Percentiles rank a stretch among this genome's conserved stretches.
Evolutionary conservation across 2,329 filamentous ascomycete genomes (phyloP).

Genomic region (Peltaster fructicola): DNA sequence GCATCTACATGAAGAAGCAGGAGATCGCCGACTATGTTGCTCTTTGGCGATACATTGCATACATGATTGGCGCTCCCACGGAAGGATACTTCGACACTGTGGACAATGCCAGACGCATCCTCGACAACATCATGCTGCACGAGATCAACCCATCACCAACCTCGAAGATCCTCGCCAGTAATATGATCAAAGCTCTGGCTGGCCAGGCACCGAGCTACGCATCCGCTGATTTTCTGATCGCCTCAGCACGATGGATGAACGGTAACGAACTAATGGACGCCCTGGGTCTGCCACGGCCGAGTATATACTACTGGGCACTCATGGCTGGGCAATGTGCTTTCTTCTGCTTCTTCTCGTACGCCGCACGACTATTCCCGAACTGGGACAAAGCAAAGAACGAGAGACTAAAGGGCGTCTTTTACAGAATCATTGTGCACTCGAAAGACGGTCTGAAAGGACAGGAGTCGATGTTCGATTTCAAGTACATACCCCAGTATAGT

Average conservation of each 20-base stretch:
- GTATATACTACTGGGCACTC: constrained; percentile 39
- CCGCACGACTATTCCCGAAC: constrained; percentile 30
- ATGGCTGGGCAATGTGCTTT: constrained; percentile 50
- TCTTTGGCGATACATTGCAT: constrained; percentile 57
- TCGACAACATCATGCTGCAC: constrained; percentile 49
- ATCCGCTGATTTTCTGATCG: constrained; percentile 48
- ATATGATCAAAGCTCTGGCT: constrained; percentile 54
- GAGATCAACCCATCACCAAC: constrained; percentile 50
- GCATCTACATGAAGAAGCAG: constrained; percentile 42
- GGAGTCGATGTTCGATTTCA: constrained; percentile 50
- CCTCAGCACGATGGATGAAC: constrained; percentile 52
- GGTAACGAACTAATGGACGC: constrained; percentile 43
- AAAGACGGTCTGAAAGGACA: constrained; percentile 44
- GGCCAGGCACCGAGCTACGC: constrained; percentile 47
- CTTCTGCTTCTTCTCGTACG: constrained; percentile 39
- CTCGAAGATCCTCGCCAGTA: constrained; percentile 50
- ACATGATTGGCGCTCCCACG: constrained; percentile 52
- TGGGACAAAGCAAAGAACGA: constrained; percentile 37
- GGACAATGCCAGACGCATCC: constrained; percentile 38
- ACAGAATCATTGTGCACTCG: constrained; percentile 43
- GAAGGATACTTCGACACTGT: constrained; percentile 38
- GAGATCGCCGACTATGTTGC: constrained; percentile 56
- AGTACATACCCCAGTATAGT: constrained; percentile 44
- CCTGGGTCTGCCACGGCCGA: constrained; percentile 40
- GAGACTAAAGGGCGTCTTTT: constrained; percentile 35